These are phyloP conservation scores for Sporothrix pallida DNA, from an alignment of 2,329 filamentous ascomycete species.

Conservation along the genomic window DNA sequence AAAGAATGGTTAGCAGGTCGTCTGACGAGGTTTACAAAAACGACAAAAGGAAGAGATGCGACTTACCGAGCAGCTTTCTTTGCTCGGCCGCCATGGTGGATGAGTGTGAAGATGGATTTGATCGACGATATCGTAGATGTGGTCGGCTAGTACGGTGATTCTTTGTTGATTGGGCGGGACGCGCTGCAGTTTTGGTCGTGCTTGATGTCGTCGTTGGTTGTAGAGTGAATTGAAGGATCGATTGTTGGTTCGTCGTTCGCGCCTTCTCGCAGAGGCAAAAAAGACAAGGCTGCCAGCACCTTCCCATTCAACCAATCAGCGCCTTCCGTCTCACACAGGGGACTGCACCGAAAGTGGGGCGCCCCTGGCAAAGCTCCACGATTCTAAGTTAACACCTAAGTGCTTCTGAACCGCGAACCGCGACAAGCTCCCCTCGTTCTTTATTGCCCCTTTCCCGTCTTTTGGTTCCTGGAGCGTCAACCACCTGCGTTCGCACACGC, in stretches of 20 bases:
- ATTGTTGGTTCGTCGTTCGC: neutral
- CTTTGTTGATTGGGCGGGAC: neutral
- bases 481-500: neutral
- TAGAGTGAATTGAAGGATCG: neutral
- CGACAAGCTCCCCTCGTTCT: conserved; percentile 1
- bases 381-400: conserved; percentile 21
- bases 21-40: neutral
- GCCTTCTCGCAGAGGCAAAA: conserved; percentile 25
- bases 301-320: neutral
- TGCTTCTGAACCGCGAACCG: neutral
- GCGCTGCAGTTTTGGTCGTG: neutral
- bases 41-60: conserved; percentile 12
- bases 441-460: neutral
- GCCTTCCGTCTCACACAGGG: neutral
- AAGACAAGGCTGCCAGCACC: conserved; percentile 27
- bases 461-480: neutral
- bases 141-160: neutral
- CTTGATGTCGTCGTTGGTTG: neutral
- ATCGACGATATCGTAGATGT: neutral
- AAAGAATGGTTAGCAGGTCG: conserved; percentile 24
- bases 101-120: neutral
- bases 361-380: conserved; percentile 28
- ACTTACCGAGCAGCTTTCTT: conserved; percentile 84
- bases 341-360: conserved; percentile 20
- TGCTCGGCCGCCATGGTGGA: conserved; percentile 88